Percentiles rank a stretch among this genome's conserved stretches.
These are phyloP conservation scores for Paracamarosporium sp. DNA, from an alignment of 2,329 filamentous ascomycete genomes.

Conservation along the genomic window DNA sequence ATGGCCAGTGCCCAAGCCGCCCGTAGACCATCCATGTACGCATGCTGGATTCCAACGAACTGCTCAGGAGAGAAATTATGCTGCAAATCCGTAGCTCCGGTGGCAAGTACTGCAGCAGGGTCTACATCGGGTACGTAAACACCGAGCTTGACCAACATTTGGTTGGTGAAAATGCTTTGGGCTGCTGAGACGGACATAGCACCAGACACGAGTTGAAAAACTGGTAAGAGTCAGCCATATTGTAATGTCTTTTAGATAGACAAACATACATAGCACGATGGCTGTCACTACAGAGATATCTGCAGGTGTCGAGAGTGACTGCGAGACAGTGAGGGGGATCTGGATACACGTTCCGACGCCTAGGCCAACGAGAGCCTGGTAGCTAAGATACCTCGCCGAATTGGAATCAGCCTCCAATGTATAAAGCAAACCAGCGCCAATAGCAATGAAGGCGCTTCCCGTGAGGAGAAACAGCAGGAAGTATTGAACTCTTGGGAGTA, in stretches of 20 bases:
- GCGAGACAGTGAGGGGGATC: constrained; percentile 41
- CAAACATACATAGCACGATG: constrained; percentile 19
- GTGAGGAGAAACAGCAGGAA: constrained; percentile 16
- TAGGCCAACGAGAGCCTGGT: constrained; percentile 51
- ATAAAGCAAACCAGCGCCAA: constrained; percentile 51
- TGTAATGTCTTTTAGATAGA: too few relatives aligned
- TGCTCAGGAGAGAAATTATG: constrained; percentile 2
- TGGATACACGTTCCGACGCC: constrained; percentile 37
- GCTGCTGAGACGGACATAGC: constrained; percentile 49
- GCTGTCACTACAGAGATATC: constrained; percentile 46
- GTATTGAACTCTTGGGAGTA: constrained; percentile 1
- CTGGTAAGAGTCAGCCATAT: too few relatives aligned
- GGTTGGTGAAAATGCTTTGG: constrained; percentile 26
- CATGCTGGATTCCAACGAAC: not conserved
- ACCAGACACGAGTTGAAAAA: constrained; percentile 48
- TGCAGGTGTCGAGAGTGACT: constrained; percentile 35
- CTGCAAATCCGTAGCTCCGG: constrained; percentile 6
- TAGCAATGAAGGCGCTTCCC: constrained; percentile 33
- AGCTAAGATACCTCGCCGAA: constrained; percentile 52
- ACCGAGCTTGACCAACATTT: not conserved
- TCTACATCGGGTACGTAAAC: not conserved
- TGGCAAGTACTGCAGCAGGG: not conserved
- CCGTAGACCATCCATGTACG: constrained; percentile 8
- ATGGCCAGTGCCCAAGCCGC: constrained; percentile 3
- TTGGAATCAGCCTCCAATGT: constrained; percentile 45